phyloP scores from a whole-genome alignment of 1,139 yeast species.

The Suhomyces terraborum region DNA sequence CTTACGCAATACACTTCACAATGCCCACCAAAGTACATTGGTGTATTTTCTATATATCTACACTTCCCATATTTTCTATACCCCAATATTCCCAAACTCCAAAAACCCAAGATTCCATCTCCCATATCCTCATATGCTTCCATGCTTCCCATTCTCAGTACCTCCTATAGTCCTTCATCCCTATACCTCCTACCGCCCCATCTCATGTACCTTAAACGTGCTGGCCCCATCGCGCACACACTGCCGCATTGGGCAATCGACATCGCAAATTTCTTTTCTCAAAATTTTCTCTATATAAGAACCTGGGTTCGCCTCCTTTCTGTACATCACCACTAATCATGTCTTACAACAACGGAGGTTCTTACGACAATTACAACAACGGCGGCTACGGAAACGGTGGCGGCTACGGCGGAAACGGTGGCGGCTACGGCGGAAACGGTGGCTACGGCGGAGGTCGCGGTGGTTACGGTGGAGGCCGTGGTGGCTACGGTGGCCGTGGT shows the following conservation, averaged over 20 bases:
- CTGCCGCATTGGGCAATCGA: conserved; percentile 23
- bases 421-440: conserved; percentile 31
- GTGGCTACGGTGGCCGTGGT: conserved; percentile 43
- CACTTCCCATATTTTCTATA: too few relatives aligned
- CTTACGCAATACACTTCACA: too few relatives aligned
- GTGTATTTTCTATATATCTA: too few relatives aligned
- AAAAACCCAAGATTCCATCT: too few relatives aligned
- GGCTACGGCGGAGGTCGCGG: conserved; percentile 35
- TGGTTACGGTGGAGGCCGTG: conserved; percentile 30
- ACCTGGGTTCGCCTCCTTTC: conserved; percentile 4
- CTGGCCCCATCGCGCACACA: conserved; percentile 14
- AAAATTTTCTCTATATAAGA: conserved; percentile 7
- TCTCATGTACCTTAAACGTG: too few relatives aligned
- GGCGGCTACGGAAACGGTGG: conserved; percentile 24
- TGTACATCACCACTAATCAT: conserved; percentile 13
- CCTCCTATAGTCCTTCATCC: too few relatives aligned
- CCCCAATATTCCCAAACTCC: too few relatives aligned
- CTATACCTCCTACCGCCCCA: too few relatives aligned
- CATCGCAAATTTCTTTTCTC: conserved; percentile 12
- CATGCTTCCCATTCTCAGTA: neutral
- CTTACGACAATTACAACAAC: conserved; percentile 23
- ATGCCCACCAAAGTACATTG: too few relatives aligned
- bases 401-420: conserved; percentile 24
- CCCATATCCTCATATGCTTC: too few relatives aligned
- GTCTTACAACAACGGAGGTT: conserved; percentile 29